A percentile compares a stretch with the other conserved stretches of the same genome.
Conservation (phyloP, 2,329 filamentous ascomycete species). For the Fusarium sp. region DNA sequence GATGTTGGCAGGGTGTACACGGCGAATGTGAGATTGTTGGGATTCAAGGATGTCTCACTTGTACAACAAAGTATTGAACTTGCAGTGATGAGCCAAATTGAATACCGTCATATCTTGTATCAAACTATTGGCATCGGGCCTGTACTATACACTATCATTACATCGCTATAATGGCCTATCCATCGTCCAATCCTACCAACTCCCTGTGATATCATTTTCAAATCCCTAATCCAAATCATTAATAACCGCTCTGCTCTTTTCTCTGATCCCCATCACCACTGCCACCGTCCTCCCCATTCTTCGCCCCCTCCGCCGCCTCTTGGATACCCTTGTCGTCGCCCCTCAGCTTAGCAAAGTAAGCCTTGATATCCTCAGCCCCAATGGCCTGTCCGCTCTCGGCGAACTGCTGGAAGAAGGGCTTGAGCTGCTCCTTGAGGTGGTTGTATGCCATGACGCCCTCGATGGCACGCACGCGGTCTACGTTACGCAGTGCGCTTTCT, state of each 20-base stretch:
- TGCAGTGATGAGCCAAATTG: neutral
- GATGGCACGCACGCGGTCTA: slow-evolving; percentile 92
- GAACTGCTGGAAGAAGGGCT: slow-evolving; percentile 92
- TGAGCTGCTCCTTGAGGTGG: slow-evolving; percentile 94
- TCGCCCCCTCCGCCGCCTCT: slow-evolving; percentile 62
- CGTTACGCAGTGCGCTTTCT: slow-evolving; percentile 88
- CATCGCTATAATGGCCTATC: slow-evolving; percentile 5
- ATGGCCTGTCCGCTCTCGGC: slow-evolving; percentile 90
- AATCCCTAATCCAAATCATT: neutral
- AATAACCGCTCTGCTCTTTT: slow-evolving; percentile 66
- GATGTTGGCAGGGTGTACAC: too few relatives aligned
- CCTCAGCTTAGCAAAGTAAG: slow-evolving; percentile 92
- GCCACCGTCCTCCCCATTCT: slow-evolving; percentile 45
- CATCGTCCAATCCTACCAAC: slow-evolving; percentile 4
- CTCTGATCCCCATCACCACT: slow-evolving; percentile 51
- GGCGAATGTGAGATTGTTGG: too few relatives aligned
- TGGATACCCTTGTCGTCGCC: slow-evolving; percentile 83
- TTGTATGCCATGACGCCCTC: slow-evolving; percentile 99
- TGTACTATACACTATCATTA: slow-evolving; percentile 31
- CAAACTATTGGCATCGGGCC: slow-evolving; percentile 6
- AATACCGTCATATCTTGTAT: neutral
- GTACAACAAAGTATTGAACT: neutral
- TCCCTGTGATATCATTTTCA: neutral
- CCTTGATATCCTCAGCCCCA: slow-evolving; percentile 94
- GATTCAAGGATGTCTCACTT: too few relatives aligned